Evolutionary conservation across 768 basidiomycete genomes (phyloP).

Genomic region (Boletales sp.): DNA sequence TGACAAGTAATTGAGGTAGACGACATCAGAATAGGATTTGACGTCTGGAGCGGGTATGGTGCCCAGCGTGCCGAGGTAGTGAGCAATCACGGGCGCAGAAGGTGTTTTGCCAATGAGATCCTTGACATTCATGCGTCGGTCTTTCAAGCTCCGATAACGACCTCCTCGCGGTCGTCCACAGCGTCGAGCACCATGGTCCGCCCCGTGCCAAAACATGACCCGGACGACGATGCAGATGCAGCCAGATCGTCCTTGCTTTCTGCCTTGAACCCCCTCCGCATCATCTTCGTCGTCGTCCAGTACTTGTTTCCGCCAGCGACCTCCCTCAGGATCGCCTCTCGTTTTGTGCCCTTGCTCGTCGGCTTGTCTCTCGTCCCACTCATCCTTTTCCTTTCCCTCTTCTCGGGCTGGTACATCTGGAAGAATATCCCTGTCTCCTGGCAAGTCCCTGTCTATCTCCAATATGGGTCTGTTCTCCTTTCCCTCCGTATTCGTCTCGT

Average conservation of each 20-base stretch:
- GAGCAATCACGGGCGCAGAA: slow-evolving; percentile 40
- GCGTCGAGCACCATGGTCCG: slow-evolving; percentile 19
- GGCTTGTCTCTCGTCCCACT: slow-evolving; percentile 62
- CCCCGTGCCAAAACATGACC: slow-evolving; percentile 17
- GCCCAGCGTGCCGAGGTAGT: slow-evolving; percentile 40
- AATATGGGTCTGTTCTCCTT: slow-evolving; percentile 65
- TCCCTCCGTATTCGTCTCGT: neutral
- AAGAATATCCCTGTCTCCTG: slow-evolving; percentile 66
- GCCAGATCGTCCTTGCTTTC: neutral
- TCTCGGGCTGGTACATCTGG: slow-evolving; percentile 76
- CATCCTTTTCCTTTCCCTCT: slow-evolving; percentile 53
- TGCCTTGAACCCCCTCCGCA: slow-evolving; percentile 2
- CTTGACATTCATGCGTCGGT: slow-evolving; percentile 15
- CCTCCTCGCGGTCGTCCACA: slow-evolving; percentile 7
- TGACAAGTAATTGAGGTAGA: slow-evolving; percentile 81
- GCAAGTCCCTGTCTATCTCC: slow-evolving; percentile 64
- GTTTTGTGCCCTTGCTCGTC: slow-evolving; percentile 62
- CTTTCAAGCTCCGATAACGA: slow-evolving; percentile 22
- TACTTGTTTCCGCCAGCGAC: slow-evolving; percentile 10
- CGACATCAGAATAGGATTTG: slow-evolving; percentile 76
- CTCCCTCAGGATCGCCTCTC: slow-evolving; percentile 44
- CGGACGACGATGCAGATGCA: slow-evolving; percentile 4
- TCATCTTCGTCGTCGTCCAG: neutral
- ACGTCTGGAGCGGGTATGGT: slow-evolving; percentile 47
- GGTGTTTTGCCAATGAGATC: slow-evolving; percentile 53